Evolutionary conservation across 108 stramenopile species (phyloP).

Genomic region (Skeletonema marinoi): DNA sequence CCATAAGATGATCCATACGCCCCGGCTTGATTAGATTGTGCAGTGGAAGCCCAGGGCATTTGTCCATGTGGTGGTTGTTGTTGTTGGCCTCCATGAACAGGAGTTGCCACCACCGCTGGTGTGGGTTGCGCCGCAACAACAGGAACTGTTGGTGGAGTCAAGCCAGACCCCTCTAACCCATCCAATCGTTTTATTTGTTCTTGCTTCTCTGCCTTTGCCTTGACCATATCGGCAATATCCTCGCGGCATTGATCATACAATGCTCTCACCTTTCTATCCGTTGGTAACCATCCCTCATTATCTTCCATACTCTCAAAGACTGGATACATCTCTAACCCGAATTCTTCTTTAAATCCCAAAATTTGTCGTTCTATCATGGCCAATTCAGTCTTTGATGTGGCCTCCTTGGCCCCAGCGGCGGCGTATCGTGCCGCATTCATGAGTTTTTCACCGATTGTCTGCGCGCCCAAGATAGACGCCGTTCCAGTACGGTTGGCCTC

Average conservation of each 20-base stretch:
- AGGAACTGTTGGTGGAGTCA: conserved; percentile 25
- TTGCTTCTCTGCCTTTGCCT: conserved; percentile 45
- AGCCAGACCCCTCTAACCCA: conserved; percentile 25
- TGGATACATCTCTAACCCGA: conserved; percentile 67
- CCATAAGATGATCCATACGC: conserved; percentile 23
- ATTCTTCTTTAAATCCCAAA: conserved; percentile 72
- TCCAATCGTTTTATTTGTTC: conserved; percentile 41
- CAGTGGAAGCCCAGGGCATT: conserved; percentile 5
- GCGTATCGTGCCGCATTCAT: conserved; percentile 74
- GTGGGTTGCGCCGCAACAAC: background rate
- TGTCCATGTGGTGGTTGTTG: conserved; percentile 4
- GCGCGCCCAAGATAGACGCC: conserved; percentile 65
- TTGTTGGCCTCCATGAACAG: conserved; percentile 1
- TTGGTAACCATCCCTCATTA: conserved; percentile 74
- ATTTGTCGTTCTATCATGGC: conserved; percentile 62
- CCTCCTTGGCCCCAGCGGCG: conserved; percentile 63
- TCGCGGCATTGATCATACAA: conserved; percentile 70
- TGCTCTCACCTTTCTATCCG: conserved; percentile 72
- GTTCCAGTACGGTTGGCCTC: conserved; percentile 54
- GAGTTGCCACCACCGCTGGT: conserved; percentile 26
- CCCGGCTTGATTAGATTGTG: background rate
- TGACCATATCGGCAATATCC: conserved; percentile 63
- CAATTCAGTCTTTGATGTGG: conserved; percentile 73
- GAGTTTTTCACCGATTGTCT: conserved; percentile 64
- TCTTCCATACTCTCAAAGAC: conserved; percentile 73